Percentiles rank a stretch among this genome's conserved stretches.
phyloP scores from a whole-genome alignment of 2,329 filamentous ascomycete species.

The Diaporthe sp. region DNA sequence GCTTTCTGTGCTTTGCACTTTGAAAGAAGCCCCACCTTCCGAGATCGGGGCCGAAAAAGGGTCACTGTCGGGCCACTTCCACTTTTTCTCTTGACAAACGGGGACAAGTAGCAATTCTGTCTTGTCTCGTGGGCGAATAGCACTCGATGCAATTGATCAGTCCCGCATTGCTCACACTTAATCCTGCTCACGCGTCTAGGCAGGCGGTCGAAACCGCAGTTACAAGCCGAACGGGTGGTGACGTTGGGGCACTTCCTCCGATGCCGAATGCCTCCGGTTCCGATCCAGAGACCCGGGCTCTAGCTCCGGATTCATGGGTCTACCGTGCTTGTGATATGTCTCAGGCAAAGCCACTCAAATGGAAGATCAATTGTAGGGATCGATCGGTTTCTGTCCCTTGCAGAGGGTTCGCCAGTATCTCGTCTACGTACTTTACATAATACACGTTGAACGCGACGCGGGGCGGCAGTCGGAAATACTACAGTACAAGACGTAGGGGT shows the following conservation, averaged over 20 bases:
- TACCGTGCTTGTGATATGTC: not conserved
- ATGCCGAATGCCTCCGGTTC: constrained; percentile 11
- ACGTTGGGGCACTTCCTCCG: not conserved
- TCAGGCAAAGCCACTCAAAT: not conserved
- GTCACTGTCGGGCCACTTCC: constrained; percentile 28
- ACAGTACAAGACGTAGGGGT: not conserved
- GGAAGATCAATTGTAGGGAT: not conserved
- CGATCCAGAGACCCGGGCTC: not conserved
- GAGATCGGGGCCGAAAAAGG: constrained; percentile 38
- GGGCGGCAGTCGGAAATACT: not conserved
- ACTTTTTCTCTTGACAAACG: constrained; percentile 6
- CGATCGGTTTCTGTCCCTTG: not conserved
- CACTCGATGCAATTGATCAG: not conserved
- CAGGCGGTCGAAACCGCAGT: not conserved
- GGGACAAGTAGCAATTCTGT: not conserved
- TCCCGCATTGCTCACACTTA: not conserved
- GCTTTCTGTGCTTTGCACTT: constrained; percentile 24
- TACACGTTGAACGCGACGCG: not conserved
- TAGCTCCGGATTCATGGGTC: not conserved
- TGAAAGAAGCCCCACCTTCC: constrained; percentile 37
- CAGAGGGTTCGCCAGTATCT: not conserved
- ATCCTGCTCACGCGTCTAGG: not conserved
- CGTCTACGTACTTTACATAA: not conserved
- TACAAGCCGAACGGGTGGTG: constrained; percentile 5
- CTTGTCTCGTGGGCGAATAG: not conserved